Conservation (phyloP, 352 stramenopile species). For the Phytophthora quininea region DNA sequence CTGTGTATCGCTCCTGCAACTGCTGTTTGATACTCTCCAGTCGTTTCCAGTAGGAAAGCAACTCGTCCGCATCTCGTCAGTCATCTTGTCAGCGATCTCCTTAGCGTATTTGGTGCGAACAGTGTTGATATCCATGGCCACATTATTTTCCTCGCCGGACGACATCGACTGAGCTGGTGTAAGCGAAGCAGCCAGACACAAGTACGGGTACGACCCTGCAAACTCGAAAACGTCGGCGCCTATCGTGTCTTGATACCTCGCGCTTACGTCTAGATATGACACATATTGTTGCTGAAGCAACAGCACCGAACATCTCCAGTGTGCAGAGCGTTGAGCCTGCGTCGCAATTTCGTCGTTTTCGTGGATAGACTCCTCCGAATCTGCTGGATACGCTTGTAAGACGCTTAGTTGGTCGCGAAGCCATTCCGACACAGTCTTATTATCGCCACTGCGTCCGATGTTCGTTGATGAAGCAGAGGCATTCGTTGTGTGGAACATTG, state of each 20-base stretch:
- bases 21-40: constrained; percentile 45
- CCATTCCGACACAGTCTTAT: constrained; percentile 44
- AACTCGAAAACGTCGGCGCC: constrained; percentile 55
- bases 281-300: constrained; percentile 39
- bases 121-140: constrained; percentile 33
- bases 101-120: constrained; percentile 51
- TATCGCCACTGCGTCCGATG: constrained; percentile 9
- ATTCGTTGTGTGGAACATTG: background rate
- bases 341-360: background rate
- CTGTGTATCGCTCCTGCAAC: constrained; percentile 33
- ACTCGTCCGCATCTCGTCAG: constrained; percentile 42
- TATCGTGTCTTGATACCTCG: constrained; percentile 47
- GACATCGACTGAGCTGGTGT: constrained; percentile 5
- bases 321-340: constrained; percentile 8
- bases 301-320: constrained; percentile 24
- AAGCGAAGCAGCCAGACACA: constrained; percentile 29
- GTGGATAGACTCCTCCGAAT: background rate
- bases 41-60: constrained; percentile 54
- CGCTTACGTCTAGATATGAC: constrained; percentile 22
- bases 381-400: background rate
- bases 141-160: constrained; percentile 7
- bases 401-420: constrained; percentile 30
- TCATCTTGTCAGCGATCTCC: constrained; percentile 56
- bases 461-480: background rate
- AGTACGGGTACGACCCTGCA: constrained; percentile 48